A percentile compares a stretch with the other conserved stretches of the same genome.
Evolutionary conservation across 1,284 basidiomycete genomes (phyloP).

Genomic region (Ceratorhiza oryzae-sativae): DNA sequence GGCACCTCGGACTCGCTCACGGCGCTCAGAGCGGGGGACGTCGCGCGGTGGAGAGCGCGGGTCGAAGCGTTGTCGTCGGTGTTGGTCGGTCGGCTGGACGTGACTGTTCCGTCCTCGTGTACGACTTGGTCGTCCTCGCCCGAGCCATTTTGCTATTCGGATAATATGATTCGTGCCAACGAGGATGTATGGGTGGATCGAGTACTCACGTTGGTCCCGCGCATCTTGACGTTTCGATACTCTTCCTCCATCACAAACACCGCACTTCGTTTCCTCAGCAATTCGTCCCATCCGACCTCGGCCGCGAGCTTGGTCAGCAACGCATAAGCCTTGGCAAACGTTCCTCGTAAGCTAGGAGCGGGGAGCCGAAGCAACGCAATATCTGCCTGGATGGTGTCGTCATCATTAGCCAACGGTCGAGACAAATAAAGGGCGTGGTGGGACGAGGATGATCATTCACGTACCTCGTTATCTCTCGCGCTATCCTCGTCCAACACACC

Average conservation of each 20-base stretch:
- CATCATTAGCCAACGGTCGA: neutral
- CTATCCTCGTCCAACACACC: conserved; percentile 62
- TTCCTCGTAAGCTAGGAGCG: conserved; percentile 91
- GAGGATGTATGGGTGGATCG: neutral
- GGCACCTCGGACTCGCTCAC: conserved; percentile 42
- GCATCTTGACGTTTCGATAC: conserved; percentile 63
- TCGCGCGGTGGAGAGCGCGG: conserved; percentile 50
- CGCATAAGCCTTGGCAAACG: conserved; percentile 93
- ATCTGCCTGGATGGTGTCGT: conserved; percentile 67
- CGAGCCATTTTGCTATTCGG: conserved; percentile 40
- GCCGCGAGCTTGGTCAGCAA: conserved; percentile 89
- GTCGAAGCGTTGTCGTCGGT: conserved; percentile 78
- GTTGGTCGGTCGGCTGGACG: conserved; percentile 41
- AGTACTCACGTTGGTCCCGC: conserved; percentile 49
- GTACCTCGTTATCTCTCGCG: conserved; percentile 82
- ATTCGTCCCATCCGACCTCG: conserved; percentile 98
- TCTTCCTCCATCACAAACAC: conserved; percentile 99
- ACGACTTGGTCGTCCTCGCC: conserved; percentile 51
- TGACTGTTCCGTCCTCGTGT: conserved; percentile 63
- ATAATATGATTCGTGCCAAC: neutral
- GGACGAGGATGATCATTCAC: too few species aligned
- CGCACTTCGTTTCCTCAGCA: conserved; percentile 88
- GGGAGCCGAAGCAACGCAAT: conserved; percentile 91
- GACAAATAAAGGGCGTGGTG: too few species aligned
- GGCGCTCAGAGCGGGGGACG: conserved; percentile 22